These are phyloP conservation scores for Geoglossum cookeanum DNA, from an alignment of 2,329 filamentous ascomycete genomes.

Conservation along the genomic window DNA sequence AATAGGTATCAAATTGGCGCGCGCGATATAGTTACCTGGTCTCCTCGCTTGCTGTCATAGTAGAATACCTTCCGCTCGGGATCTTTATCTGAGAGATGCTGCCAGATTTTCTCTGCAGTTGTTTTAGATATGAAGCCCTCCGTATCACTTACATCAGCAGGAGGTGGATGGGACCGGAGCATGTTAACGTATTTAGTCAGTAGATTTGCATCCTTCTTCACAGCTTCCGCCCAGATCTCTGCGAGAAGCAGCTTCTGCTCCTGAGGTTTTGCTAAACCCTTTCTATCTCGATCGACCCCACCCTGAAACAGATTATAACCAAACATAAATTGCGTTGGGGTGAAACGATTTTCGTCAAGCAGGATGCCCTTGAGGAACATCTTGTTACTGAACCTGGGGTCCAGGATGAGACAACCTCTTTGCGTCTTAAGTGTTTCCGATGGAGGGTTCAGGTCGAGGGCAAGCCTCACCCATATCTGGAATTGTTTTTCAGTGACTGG, in stretches of 20 bases:
- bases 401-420: not conserved
- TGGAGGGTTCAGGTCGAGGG: not conserved
- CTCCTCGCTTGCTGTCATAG: not conserved
- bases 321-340: not conserved
- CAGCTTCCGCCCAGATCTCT: not conserved
- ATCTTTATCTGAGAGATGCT: not conserved
- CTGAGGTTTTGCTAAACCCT: not conserved
- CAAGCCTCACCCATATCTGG: not conserved
- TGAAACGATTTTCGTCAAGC: not conserved
- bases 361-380: not conserved
- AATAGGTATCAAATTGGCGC: not conserved
- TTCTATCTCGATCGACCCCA: not conserved
- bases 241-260: not conserved
- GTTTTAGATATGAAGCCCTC: not conserved
- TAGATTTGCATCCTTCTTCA: not conserved
- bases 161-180: not conserved
- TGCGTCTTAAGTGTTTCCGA: not conserved
- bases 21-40: not conserved
- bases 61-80: not conserved
- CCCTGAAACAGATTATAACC: not conserved
- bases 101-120: not conserved
- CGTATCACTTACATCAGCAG: not conserved
- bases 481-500: not conserved
- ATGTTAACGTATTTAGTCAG: not conserved
- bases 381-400: not conserved